These are phyloP conservation scores for Diaporthe capsici DNA, from an alignment of 2,329 filamentous ascomycete species.

Conservation along the genomic window DNA sequence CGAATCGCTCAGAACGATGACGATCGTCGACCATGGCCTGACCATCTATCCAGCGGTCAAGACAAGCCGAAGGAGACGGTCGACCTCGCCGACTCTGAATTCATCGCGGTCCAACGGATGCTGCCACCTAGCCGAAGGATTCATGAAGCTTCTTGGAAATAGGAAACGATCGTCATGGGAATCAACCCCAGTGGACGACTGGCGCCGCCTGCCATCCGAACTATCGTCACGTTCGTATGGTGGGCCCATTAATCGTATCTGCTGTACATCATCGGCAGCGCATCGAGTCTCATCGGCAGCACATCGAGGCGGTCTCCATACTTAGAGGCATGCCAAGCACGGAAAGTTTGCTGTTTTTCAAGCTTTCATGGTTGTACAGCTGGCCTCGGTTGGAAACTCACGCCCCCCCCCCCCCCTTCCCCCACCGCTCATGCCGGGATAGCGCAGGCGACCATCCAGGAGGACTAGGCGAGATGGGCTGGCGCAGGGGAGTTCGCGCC, in stretches of 20 bases:
- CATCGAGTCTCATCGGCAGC: neutral
- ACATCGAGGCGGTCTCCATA: neutral
- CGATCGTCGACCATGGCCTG: constrained; percentile 5
- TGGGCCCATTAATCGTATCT: neutral
- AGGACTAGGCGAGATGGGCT: constrained; percentile 1
- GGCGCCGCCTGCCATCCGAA: neutral
- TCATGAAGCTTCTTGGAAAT: constrained; percentile 17
- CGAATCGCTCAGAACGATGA: neutral
- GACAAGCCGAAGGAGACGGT: neutral
- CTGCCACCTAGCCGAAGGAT: constrained; percentile 6
- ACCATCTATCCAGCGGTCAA: neutral
- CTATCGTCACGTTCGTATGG: constrained; percentile 11
- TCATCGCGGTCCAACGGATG: constrained; percentile 20
- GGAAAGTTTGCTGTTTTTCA: constrained; percentile 12
- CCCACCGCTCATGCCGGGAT: neutral
- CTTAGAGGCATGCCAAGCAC: neutral
- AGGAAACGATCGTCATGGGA: constrained; percentile 7
- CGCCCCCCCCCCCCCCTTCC: neutral
- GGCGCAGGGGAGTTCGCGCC: constrained; percentile 5
- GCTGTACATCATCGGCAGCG: neutral
- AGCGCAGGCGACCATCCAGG: neutral
- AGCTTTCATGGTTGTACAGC: constrained; percentile 21
- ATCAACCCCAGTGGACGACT: neutral
- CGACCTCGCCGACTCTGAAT: neutral
- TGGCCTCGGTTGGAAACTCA: neutral